These are phyloP conservation scores for Amaranthus hypochondriacus DNA, from an alignment of 148 eudicot genomes.

Conservation along the genomic window DNA sequence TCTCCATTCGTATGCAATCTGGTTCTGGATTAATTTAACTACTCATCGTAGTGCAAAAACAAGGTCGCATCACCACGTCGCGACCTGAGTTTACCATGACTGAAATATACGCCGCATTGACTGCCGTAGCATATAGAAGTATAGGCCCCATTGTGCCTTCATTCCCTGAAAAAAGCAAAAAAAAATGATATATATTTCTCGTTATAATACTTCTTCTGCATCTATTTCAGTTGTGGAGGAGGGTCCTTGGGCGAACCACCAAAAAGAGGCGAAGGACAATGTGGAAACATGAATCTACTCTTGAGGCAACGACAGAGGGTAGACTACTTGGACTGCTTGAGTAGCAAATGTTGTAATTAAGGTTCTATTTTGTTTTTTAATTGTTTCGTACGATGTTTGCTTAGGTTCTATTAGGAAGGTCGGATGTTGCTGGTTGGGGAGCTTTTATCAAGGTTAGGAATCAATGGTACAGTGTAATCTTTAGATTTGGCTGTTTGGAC, in stretches of 20 bases:
- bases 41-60: too few species aligned
- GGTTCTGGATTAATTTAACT: too few species aligned
- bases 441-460: slow-evolving; percentile 78
- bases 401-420: slow-evolving; percentile 78
- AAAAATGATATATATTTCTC: too few species aligned
- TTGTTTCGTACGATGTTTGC: slow-evolving; percentile 4
- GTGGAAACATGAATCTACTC: slow-evolving; percentile 92
- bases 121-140: too few species aligned
- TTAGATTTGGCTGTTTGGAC: slow-evolving; percentile 9
- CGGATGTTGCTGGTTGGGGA: slow-evolving; percentile 96
- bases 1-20: too few species aligned
- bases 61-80: too few species aligned
- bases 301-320: slow-evolving; percentile 84
- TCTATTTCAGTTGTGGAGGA: slow-evolving; percentile 75
- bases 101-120: too few species aligned
- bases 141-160: too few species aligned
- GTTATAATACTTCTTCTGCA: not conserved
- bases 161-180: too few species aligned
- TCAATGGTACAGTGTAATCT: not conserved
- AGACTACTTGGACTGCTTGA: slow-evolving; percentile 10
- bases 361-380: slow-evolving; percentile 6
- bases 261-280: slow-evolving; percentile 76
- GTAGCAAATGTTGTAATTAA: slow-evolving; percentile 1
- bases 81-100: too few species aligned
- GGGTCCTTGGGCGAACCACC: slow-evolving; percentile 78